phyloP scores from a whole-genome alignment of 352 stramenopile species.

The Peronospora belbahrii region DNA sequence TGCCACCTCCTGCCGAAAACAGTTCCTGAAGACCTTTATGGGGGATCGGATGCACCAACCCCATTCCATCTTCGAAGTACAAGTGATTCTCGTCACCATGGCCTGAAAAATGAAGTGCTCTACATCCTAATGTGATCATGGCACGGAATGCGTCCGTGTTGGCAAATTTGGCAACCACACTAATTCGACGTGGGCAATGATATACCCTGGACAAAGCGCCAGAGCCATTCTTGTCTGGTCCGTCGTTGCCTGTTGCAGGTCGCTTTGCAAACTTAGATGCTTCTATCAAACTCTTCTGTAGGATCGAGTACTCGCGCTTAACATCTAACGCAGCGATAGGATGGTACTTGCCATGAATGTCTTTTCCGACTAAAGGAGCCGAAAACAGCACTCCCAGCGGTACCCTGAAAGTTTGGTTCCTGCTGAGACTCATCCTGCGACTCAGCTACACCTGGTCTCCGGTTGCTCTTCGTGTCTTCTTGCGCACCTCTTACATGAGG shows the following conservation, averaged over 20 bases:
- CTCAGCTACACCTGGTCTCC: constrained; percentile 9
- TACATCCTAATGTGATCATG: constrained; percentile 87
- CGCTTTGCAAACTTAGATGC: constrained; percentile 57
- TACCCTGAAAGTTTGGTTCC: constrained; percentile 54
- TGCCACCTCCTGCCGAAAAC: constrained; percentile 43
- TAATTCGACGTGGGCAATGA: constrained; percentile 75
- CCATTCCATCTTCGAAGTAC: constrained; percentile 92
- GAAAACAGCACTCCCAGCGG: constrained; percentile 91
- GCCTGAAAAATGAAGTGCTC: constrained; percentile 91
- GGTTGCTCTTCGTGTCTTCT: constrained; percentile 10
- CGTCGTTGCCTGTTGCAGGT: constrained; percentile 11
- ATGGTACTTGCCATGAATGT: constrained; percentile 84
- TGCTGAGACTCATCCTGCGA: constrained; percentile 50
- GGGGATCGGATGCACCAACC: constrained; percentile 66
- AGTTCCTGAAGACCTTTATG: constrained; percentile 63
- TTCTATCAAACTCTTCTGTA: constrained; percentile 72
- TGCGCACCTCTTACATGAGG: constrained; percentile 48
- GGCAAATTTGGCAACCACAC: constrained; percentile 90
- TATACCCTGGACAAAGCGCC: constrained; percentile 33
- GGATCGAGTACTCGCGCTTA: constrained; percentile 72
- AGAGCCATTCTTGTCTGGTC: constrained; percentile 5
- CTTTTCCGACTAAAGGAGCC: constrained; percentile 87
- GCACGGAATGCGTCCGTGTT: constrained; percentile 90
- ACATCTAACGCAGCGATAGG: constrained; percentile 85
- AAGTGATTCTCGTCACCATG: constrained; percentile 89